phyloP scores from a whole-genome alignment of 805 yeast species.

The Zygoascus bituminiphila region DNA sequence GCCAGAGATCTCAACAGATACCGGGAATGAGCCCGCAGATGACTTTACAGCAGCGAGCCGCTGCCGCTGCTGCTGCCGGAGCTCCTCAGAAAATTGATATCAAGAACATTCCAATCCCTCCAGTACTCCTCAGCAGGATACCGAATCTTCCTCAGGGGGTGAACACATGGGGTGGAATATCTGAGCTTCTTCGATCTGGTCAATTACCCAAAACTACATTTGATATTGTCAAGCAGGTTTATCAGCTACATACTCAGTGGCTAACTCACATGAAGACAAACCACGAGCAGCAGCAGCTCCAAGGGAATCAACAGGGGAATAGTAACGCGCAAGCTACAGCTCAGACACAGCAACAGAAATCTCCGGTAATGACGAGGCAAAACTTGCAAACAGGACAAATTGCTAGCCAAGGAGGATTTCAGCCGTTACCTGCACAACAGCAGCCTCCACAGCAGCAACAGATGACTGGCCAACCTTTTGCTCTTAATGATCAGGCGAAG shows the following conservation, averaged over 20 bases:
- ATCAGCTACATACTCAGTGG: slow-evolving; percentile 33
- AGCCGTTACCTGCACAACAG: slow-evolving; percentile 3
- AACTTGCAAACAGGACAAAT: neutral
- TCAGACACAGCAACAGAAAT: slow-evolving; percentile 2
- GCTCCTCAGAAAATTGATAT: slow-evolving; percentile 29
- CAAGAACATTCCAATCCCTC: slow-evolving; percentile 66
- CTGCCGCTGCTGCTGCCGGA: slow-evolving; percentile 17
- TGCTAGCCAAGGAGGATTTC: neutral
- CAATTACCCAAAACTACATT: slow-evolving; percentile 50
- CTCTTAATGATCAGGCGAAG: neutral
- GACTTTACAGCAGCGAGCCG: slow-evolving; percentile 17
- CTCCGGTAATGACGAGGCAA: neutral
- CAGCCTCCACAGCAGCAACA: slow-evolving; percentile 14
- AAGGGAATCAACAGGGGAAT: slow-evolving; percentile 4
- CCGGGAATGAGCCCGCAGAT: slow-evolving; percentile 13
- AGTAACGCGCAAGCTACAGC: slow-evolving; percentile 1
- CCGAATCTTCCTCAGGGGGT: slow-evolving; percentile 74
- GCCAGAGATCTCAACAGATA: slow-evolving; percentile 14
- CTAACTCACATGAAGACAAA: slow-evolving; percentile 11
- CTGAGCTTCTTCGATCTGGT: slow-evolving; percentile 51
- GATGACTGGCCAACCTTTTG: slow-evolving; percentile 20
- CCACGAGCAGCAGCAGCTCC: slow-evolving; percentile 12
- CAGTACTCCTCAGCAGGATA: slow-evolving; percentile 50
- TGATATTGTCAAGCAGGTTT: slow-evolving; percentile 56
- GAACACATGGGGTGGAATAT: slow-evolving; percentile 74